phyloP scores from a whole-genome alignment of 305 asterid genomes.

The Andrographis paniculata region DNA sequence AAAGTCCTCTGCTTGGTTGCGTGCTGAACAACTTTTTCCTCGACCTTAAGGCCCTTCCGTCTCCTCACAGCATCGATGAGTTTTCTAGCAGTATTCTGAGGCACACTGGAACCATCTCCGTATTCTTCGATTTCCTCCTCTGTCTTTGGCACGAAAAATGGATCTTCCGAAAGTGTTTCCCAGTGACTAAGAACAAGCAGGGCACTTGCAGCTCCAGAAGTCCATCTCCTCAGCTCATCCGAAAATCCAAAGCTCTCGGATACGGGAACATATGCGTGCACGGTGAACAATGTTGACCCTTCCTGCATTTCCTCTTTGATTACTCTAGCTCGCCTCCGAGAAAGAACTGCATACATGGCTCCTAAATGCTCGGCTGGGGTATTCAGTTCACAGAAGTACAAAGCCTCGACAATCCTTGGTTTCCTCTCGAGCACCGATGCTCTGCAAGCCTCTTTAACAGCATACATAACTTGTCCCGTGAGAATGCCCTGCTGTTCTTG shows the following conservation, averaged over 20 bases:
- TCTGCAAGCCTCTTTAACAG: slow-evolving; percentile 86
- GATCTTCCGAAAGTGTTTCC: slow-evolving; percentile 82
- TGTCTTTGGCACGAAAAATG: slow-evolving; percentile 85
- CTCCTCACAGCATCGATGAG: slow-evolving; percentile 88
- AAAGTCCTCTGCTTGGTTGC: slow-evolving; percentile 92
- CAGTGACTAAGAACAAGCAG: slow-evolving; percentile 92
- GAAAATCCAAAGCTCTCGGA: slow-evolving; percentile 92
- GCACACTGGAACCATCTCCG: slow-evolving; percentile 80
- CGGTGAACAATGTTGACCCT: slow-evolving; percentile 84
- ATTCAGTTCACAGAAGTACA: slow-evolving; percentile 83
- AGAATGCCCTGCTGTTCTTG: slow-evolving; percentile 65
- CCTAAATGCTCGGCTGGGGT: slow-evolving; percentile 85
- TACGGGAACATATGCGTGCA: slow-evolving; percentile 89
- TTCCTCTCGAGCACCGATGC: slow-evolving; percentile 72
- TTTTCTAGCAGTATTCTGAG: slow-evolving; percentile 66
- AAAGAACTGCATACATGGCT: slow-evolving; percentile 76
- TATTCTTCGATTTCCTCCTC: slow-evolving; percentile 91
- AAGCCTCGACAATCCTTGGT: slow-evolving; percentile 75
- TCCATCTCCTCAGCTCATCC: slow-evolving; percentile 88
- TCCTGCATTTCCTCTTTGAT: slow-evolving; percentile 97
- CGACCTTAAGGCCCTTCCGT: slow-evolving; percentile 82
- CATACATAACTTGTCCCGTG: slow-evolving; percentile 81
- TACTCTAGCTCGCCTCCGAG: slow-evolving; percentile 74
- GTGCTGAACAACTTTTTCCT: slow-evolving; percentile 83
- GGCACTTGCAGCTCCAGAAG: slow-evolving; percentile 83